Evolutionary conservation across 495 filamentous ascomycete genomes (phyloP).

Genomic region (Viridothelium virens): DNA sequence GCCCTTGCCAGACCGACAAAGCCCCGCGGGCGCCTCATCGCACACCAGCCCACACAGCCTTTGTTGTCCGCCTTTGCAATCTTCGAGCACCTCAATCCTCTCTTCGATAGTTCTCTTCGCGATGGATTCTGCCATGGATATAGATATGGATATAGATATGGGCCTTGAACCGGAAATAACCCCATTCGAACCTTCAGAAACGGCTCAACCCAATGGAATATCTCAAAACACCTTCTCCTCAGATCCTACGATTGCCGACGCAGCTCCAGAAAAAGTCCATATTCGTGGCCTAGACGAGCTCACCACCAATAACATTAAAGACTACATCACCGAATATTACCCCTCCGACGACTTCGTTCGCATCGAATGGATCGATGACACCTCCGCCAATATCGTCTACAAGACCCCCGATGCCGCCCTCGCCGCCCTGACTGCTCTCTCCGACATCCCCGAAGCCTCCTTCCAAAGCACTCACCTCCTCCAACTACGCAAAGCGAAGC

Average conservation of each 20-base stretch:
- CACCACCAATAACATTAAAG: constrained; percentile 65
- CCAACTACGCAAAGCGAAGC: constrained; percentile 55
- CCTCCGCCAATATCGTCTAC: constrained; percentile 79
- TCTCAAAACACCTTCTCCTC: constrained; percentile 22
- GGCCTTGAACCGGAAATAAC: constrained; percentile 39
- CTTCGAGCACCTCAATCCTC: not conserved
- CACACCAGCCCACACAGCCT: no score
- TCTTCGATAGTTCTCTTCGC: not conserved
- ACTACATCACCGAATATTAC: constrained; percentile 61
- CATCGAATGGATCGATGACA: constrained; percentile 94
- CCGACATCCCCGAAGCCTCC: constrained; percentile 38
- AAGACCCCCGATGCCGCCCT: constrained; percentile 57
- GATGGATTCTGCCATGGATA: constrained; percentile 50
- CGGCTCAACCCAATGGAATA: constrained; percentile 38
- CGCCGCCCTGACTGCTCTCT: constrained; percentile 61
- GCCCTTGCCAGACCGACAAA: no score
- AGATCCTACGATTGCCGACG: constrained; percentile 14
- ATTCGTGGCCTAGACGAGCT: constrained; percentile 75
- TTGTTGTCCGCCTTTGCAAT: no score
- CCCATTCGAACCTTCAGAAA: constrained; percentile 25
- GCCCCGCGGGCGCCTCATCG: no score
- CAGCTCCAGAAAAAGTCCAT: constrained; percentile 62
- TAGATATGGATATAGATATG: constrained; percentile 68
- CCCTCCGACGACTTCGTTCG: constrained; percentile 44
- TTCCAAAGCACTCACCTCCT: constrained; percentile 17